Evolutionary conservation across 306 rosid genomes (phyloP).

Genomic region (Clitoria ternatea): DNA sequence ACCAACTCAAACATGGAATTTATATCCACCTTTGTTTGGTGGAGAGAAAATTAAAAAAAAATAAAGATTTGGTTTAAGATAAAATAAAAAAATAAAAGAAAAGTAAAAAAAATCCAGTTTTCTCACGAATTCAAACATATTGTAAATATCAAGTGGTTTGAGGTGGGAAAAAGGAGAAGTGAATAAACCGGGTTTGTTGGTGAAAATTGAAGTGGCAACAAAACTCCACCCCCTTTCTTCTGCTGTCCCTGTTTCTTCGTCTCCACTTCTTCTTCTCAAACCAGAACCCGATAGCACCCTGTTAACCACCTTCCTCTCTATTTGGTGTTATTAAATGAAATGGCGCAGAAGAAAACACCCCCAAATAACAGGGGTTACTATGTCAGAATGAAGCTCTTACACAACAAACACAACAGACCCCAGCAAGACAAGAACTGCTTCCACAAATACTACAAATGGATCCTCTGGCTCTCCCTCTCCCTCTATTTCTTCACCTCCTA

Average conservation of each 20-base stretch:
- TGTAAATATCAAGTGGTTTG: too few relatives aligned
- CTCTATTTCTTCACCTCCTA: conserved; percentile 74
- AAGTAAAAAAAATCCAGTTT: too few relatives aligned
- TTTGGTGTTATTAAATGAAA: too few relatives aligned
- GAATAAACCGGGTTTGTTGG: too few relatives aligned
- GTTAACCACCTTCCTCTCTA: conserved; percentile 38
- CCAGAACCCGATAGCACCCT: conserved; percentile 63
- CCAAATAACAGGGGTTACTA: conserved; percentile 57
- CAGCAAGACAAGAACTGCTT: conserved; percentile 55
- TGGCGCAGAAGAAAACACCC: conserved; percentile 43
- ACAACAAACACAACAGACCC: conserved; percentile 53
- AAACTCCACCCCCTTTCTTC: conserved; percentile 9
- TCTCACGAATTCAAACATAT: too few relatives aligned
- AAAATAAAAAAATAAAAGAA: too few relatives aligned
- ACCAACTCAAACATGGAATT: too few relatives aligned
- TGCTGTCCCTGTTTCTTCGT: conserved; percentile 52
- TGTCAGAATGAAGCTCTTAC: conserved; percentile 75
- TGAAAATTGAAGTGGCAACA: conserved; percentile 54
- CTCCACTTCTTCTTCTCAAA: conserved; percentile 56
- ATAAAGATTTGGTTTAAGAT: too few relatives aligned
- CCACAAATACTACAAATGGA: conserved; percentile 59
- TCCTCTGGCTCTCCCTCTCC: conserved; percentile 78
- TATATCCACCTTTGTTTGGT: too few relatives aligned
- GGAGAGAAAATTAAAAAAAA: too few relatives aligned
- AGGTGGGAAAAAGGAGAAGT: too few relatives aligned